Evolutionary conservation across 257 asterid genomes (phyloP), one percentile per base, ranked within the genome.

Genomic region (Nicotiana noctiflora): DNA sequence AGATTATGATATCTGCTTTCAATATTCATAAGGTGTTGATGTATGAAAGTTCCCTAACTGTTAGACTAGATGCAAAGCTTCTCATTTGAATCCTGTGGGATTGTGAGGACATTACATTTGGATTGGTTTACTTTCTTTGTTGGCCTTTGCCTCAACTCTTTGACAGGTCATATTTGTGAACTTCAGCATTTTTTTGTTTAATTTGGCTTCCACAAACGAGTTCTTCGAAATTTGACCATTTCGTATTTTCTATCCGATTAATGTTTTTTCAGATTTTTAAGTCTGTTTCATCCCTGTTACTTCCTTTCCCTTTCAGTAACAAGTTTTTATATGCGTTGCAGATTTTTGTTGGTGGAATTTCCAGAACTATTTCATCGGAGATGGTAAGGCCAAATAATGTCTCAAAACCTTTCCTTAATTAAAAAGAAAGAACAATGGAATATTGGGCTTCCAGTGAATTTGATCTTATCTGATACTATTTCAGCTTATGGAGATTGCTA

Each of bases 301-400:
- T 57, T 62, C 81, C 52, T 31, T 65, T 83, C 84, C 77, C 83
- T 57, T 25, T 84, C 59, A 87, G 8, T 85, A 89, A 88, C 87
- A 19, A 82, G 72, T 52, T 86, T 78, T 81, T 79, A 66, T 78
- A 67, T 81, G 78, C 81, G 62, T 79, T 88, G 86, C 88, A 96
- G 99, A 88, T 96, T 84, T 92, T 96, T 86, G 49, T 96, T 80
- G 97, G 98, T 76, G 97, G 99, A 84, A 88, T 94, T 77, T 88
- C 98, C 32, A 88, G 88, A 78, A 75, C 89, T 55, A 86, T 91
- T 76, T 89, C 98, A 80, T 84, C 97, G 59, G 88, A 88, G 75
- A 94, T 92, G 98, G 99, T 94, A 88, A 86, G 87, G 83, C 86
- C 8, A 12, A 79, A 74, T 6, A 8, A 49, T 49, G 46, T 74